Percentiles rank a stretch among this genome's conserved stretches.
Evolutionary conservation across 257 asterid species (phyloP).

Genomic region (Anisodus tanguticus): DNA sequence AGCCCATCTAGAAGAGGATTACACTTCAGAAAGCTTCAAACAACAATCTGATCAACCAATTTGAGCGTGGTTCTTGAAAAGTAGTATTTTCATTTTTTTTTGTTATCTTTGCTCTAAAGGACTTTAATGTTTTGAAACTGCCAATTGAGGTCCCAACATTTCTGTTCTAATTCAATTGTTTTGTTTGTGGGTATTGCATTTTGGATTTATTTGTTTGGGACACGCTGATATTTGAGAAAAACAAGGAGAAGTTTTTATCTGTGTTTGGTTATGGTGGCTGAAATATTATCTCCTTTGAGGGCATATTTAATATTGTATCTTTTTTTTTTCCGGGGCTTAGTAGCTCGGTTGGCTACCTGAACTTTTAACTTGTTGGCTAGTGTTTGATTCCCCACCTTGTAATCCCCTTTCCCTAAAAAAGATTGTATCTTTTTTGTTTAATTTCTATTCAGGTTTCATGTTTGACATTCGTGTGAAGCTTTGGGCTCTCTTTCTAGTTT

Average conservation of each 20-base stretch:
- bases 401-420: neutral
- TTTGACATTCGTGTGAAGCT: neutral
- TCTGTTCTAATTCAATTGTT: neutral
- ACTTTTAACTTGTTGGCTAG: too few species aligned
- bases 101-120: neutral
- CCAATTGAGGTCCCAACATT: neutral
- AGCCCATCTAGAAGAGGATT: neutral
- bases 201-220: neutral
- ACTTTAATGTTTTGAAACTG: neutral
- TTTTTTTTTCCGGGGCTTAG: neutral
- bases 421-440: neutral
- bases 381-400: too few species aligned
- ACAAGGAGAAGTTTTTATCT: neutral
- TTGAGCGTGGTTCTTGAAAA: neutral
- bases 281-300: neutral
- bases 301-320: neutral
- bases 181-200: neutral
- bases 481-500: neutral
- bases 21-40: neutral
- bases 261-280: neutral
- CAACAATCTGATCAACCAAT: slow-evolving; percentile 3
- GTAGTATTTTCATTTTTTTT: neutral
- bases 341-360: too few species aligned
- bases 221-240: neutral
- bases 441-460: neutral